Evolutionary conservation across 208 protist genomes (phyloP).

Genomic region (Crithidia expoeki): DNA sequence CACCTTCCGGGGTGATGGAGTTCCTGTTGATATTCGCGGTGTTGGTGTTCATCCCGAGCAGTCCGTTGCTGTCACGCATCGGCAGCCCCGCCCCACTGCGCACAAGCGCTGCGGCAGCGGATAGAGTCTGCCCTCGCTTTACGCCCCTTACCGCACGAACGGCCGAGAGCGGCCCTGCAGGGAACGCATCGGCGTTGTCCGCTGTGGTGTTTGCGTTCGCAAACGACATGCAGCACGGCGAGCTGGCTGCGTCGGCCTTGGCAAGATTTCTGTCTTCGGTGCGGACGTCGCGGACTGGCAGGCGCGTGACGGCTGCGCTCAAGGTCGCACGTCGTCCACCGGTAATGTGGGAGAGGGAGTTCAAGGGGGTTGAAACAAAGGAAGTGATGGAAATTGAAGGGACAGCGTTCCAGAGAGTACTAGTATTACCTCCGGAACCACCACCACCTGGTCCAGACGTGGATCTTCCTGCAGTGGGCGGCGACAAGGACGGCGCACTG

Average conservation of each 20-base stretch:
- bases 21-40: neutral
- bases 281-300: conserved; percentile 26
- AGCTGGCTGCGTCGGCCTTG: conserved; percentile 3
- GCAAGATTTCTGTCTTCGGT: conserved; percentile 14
- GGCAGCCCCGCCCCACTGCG: conserved; percentile 15
- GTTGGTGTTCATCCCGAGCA: neutral
- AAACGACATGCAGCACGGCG: conserved; percentile 17
- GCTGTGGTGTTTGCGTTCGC: neutral
- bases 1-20: too few species aligned
- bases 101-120: neutral
- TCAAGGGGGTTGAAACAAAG: neutral
- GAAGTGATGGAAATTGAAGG: neutral
- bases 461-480: neutral
- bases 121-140: conserved; percentile 8
- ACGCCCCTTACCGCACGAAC: conserved; percentile 12
- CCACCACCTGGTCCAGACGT: neutral
- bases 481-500: neutral
- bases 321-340: conserved; percentile 1
- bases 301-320: conserved; percentile 25
- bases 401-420: too few species aligned
- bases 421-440: neutral
- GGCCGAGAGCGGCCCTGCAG: conserved; percentile 8
- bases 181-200: neutral
- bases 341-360: neutral
- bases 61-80: conserved; percentile 14